Percentiles rank a stretch among this genome's conserved stretches.
Conservation (phyloP, 108 stramenopile genomes). For the Nitzschia sp. region DNA sequence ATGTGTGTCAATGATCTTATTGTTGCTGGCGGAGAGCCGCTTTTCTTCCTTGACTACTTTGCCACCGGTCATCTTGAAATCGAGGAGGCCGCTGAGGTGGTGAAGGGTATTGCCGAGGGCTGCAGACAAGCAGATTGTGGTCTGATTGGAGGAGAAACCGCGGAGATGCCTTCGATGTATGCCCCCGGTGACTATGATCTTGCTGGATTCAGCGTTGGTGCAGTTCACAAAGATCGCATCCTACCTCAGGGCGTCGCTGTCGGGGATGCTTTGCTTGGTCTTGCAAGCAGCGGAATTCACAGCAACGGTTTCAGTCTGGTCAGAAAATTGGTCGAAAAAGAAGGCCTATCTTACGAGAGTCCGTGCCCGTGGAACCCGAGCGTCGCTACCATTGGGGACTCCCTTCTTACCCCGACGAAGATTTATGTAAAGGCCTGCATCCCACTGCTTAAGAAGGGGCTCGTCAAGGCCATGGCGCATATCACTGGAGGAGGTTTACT, state of each 20-base stretch:
- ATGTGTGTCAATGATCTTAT: slow-evolving; percentile 99
- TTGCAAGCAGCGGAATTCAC: slow-evolving; percentile 95
- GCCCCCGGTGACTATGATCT: slow-evolving; percentile 97
- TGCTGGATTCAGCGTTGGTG: slow-evolving; percentile 97
- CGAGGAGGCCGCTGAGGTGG: slow-evolving; percentile 89
- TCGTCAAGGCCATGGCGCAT: slow-evolving; percentile 92
- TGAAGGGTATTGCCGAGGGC: slow-evolving; percentile 95
- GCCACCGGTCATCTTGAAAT: slow-evolving; percentile 93
- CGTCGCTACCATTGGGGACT: slow-evolving; percentile 80
- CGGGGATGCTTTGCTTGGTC: slow-evolving; percentile 92
- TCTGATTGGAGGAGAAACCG: slow-evolving; percentile 97
- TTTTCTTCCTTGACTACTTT: slow-evolving; percentile 99
- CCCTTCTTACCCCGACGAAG: slow-evolving; percentile 92
- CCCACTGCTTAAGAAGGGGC: slow-evolving; percentile 78
- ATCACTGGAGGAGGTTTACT: slow-evolving; percentile 98
- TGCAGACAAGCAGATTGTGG: slow-evolving; percentile 94
- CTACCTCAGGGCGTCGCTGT: slow-evolving; percentile 80
- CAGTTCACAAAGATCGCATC: slow-evolving; percentile 82
- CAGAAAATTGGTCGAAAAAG: slow-evolving; percentile 86
- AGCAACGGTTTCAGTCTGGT: slow-evolving; percentile 98
- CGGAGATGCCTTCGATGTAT: slow-evolving; percentile 99
- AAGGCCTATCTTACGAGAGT: slow-evolving; percentile 80
- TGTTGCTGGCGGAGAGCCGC: slow-evolving; percentile 94
- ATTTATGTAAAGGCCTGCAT: slow-evolving; percentile 93
- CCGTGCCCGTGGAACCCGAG: slow-evolving; percentile 88